Conservation (phyloP, 805 yeast genomes). For the Wickerhamiella qilinensis region DNA sequence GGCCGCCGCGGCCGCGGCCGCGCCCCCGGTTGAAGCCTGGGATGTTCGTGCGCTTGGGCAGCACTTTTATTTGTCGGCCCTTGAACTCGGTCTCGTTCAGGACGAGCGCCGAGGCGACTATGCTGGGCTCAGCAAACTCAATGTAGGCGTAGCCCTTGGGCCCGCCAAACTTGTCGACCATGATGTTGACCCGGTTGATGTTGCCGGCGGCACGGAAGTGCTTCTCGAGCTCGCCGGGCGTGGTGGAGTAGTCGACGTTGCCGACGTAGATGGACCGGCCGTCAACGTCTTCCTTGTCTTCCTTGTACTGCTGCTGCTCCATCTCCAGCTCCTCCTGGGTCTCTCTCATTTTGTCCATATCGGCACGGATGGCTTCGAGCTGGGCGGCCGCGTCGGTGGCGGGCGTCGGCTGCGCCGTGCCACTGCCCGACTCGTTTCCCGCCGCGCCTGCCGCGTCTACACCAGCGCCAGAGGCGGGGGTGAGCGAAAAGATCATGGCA, state of each 20-base stretch:
- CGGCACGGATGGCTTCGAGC: conserved; percentile 34
- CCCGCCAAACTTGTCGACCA: conserved; percentile 55
- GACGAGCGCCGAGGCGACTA: conserved; percentile 47
- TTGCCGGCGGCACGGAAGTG: conserved; percentile 56
- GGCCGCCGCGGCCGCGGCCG: conserved; percentile 33
- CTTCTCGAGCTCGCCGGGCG: conserved; percentile 65
- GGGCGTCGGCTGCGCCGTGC: too few species aligned
- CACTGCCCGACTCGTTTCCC: too few species aligned
- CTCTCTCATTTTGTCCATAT: conserved; percentile 44
- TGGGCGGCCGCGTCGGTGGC: conserved; percentile 3
- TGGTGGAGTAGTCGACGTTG: conserved; percentile 63
- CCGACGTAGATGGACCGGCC: conserved; percentile 68
- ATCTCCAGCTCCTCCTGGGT: conserved; percentile 35
- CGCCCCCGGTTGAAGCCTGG: conserved; percentile 50
- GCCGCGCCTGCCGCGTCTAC: too few species aligned
- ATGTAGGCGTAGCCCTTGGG: conserved; percentile 82
- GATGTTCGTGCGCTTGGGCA: conserved; percentile 63
- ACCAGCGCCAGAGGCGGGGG: too few species aligned
- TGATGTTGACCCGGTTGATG: conserved; percentile 65
- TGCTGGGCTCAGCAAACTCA: conserved; percentile 57
- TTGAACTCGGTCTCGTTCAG: conserved; percentile 50
- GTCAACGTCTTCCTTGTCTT: conserved; percentile 51
- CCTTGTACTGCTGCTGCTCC: conserved; percentile 27
- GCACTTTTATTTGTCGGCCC: conserved; percentile 58
- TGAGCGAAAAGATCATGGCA: too few species aligned